phyloP scores from a whole-genome alignment of 371 early-diverging fungal species.

The Mucor indicus region DNA sequence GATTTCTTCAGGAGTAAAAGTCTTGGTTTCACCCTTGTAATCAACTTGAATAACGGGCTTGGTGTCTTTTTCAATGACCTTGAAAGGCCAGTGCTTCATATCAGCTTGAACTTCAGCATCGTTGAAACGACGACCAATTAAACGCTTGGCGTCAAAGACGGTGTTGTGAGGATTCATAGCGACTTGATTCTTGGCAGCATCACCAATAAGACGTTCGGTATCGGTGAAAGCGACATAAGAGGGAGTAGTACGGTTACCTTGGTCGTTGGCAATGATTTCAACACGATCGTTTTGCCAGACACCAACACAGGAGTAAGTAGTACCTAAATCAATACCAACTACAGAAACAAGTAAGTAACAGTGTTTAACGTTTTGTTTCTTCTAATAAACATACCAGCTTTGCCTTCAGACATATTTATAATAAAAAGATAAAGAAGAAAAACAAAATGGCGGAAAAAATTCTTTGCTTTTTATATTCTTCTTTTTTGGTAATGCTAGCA shows the following conservation, averaged over 20 bases:
- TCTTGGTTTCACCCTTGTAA: neutral
- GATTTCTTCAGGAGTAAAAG: neutral
- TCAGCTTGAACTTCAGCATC: conserved; percentile 75
- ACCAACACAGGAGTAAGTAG: conserved; percentile 95
- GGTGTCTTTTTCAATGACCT: neutral
- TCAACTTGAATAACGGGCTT: neutral
- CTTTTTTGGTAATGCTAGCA: conserved; percentile 8
- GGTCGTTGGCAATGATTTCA: conserved; percentile 73
- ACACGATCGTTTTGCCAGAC: conserved; percentile 86
- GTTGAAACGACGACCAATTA: conserved; percentile 75
- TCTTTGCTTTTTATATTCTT: conserved; percentile 1
- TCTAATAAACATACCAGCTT: conserved; percentile 1
- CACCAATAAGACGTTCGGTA: conserved; percentile 35
- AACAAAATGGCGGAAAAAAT: neutral
- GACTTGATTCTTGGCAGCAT: conserved; percentile 66
- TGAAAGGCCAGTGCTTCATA: conserved; percentile 73
- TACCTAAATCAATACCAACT: conserved; percentile 90
- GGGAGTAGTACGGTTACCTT: conserved; percentile 78
- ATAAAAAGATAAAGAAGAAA: neutral
- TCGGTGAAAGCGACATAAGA: conserved; percentile 79
- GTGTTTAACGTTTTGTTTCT: neutral
- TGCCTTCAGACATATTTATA: conserved; percentile 8
- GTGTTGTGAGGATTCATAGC: conserved; percentile 76
- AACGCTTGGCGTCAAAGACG: conserved; percentile 86
- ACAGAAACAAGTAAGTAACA: neutral